These are phyloP conservation scores for Saccharum spontaneum DNA, from an alignment of 176 grass and related monocot species.

Conservation along the genomic window DNA sequence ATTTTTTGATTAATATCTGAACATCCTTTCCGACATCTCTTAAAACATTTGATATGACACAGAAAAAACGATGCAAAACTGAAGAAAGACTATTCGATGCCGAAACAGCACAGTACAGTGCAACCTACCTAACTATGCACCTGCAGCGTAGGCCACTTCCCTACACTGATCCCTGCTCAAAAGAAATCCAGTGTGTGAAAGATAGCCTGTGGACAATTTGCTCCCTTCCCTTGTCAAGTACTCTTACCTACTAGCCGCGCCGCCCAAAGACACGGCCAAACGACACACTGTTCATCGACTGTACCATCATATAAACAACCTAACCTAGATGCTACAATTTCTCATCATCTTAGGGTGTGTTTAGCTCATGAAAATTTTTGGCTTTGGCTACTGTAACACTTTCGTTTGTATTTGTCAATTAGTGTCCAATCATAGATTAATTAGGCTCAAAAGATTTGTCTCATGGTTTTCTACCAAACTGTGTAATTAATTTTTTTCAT, in stretches of 20 bases:
- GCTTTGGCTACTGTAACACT: too few relatives aligned
- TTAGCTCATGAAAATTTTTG: too few relatives aligned
- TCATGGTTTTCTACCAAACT: too few relatives aligned
- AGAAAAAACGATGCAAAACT: too few relatives aligned
- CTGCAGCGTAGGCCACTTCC: constrained; percentile 16
- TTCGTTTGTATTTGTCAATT: too few relatives aligned
- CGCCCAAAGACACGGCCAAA: background rate
- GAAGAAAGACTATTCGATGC: background rate
- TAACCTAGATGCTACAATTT: too few relatives aligned
- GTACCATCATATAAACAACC: background rate
- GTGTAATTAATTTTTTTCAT: too few relatives aligned
- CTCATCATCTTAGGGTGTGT: background rate
- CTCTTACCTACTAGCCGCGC: background rate
- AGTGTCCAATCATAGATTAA: too few relatives aligned
- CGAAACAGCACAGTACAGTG: background rate
- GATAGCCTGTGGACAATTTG: background rate
- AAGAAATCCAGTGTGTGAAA: background rate
- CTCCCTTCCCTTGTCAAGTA: background rate
- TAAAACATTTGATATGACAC: too few relatives aligned
- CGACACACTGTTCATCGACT: background rate
- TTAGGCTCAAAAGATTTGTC: too few relatives aligned
- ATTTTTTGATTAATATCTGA: too few relatives aligned
- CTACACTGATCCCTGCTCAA: constrained; percentile 1
- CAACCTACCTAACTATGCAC: background rate
- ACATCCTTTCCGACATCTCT: too few relatives aligned